These are phyloP conservation scores for Alternaria longipes DNA, from an alignment of 2,329 filamentous ascomycete species.

Conservation along the genomic window DNA sequence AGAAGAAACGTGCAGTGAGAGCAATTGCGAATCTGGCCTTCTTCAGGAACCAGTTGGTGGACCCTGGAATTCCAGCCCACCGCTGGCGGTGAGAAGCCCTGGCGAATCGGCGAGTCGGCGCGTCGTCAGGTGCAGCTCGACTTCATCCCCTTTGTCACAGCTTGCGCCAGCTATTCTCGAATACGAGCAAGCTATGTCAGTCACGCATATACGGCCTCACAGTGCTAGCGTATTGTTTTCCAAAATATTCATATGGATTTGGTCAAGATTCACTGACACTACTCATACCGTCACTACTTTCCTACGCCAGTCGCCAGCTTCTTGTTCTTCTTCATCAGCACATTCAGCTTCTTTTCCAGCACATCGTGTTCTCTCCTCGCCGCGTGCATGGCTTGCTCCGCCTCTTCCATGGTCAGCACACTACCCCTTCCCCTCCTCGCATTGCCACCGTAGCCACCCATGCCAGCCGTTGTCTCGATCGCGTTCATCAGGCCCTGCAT, in stretches of 20 bases:
- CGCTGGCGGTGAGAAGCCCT: constrained; percentile 36
- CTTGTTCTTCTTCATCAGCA: constrained; percentile 50
- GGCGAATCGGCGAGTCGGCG: constrained; percentile 25
- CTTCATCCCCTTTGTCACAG: constrained; percentile 26
- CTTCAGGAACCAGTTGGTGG: constrained; percentile 33
- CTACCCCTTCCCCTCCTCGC: constrained; percentile 32
- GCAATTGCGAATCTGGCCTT: constrained; percentile 40
- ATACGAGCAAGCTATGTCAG: constrained; percentile 7
- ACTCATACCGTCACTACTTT: not conserved
- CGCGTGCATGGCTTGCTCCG: constrained; percentile 46
- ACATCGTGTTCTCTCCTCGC: constrained; percentile 50
- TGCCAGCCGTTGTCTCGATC: constrained; percentile 10
- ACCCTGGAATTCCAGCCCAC: constrained; percentile 35
- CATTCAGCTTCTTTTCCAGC: constrained; percentile 48
- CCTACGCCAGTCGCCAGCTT: constrained; percentile 27
- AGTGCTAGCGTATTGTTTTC: not conserved
- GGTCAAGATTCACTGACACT: not conserved
- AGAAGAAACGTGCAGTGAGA: constrained; percentile 20
- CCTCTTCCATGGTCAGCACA: constrained; percentile 48
- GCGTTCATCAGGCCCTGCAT: constrained; percentile 39
- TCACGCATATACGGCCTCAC: not conserved
- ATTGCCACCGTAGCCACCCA: constrained; percentile 5
- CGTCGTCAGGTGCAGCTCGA: constrained; percentile 27
- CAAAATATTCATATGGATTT: not conserved
- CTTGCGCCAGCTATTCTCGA: constrained; percentile 7